A percentile compares a stretch with the other conserved stretches of the same genome.
These are phyloP conservation scores for Fragilaria radians DNA, from an alignment of 108 stramenopile species.

Conservation along the genomic window DNA sequence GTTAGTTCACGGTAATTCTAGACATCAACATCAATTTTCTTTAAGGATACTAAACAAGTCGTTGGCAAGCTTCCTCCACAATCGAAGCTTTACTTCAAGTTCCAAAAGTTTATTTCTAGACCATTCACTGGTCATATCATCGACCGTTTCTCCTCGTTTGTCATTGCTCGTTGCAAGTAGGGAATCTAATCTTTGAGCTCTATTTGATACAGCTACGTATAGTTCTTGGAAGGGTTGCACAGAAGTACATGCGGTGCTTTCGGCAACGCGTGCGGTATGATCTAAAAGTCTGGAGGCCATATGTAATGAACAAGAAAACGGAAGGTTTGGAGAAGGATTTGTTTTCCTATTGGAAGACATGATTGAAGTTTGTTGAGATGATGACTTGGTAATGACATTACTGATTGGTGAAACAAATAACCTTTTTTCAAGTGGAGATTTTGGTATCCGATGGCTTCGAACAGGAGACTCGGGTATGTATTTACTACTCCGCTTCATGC, in stretches of 20 bases:
- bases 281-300: not conserved
- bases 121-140: not conserved
- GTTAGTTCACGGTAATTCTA: not conserved
- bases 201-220: not conserved
- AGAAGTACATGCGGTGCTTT: not conserved
- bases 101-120: not conserved
- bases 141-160: not conserved
- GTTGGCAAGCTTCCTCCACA: conserved; percentile 3
- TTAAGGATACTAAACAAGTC: not conserved
- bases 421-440: not conserved
- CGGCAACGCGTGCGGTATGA: not conserved
- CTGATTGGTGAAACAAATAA: not conserved
- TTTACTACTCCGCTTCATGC: not conserved
- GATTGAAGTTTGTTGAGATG: not conserved
- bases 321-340: not conserved
- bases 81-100: conserved; percentile 1
- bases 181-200: not conserved
- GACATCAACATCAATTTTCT: too few species aligned
- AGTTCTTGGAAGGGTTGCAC: not conserved
- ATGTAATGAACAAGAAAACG: not conserved
- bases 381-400: not conserved
- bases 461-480: not conserved
- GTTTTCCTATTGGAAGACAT: not conserved
- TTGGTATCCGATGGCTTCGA: not conserved
- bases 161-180: not conserved